Evolutionary conservation across 2,329 filamentous ascomycete species (phyloP).

Genomic region (Cytospora paraplurivora): DNA sequence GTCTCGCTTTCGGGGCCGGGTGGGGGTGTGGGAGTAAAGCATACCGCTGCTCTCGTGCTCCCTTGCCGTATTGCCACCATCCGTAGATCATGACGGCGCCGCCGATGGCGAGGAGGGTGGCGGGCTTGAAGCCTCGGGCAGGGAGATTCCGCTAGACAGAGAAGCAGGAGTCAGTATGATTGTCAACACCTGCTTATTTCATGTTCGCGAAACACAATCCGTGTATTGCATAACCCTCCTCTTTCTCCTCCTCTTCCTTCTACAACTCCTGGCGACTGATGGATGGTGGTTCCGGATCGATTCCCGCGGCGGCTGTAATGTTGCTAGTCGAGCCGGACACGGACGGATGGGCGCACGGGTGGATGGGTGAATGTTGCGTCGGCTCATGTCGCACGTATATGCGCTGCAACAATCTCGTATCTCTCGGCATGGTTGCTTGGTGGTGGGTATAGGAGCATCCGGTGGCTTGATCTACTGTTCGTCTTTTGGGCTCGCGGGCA

Average conservation of each 20-base stretch:
- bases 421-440: neutral
- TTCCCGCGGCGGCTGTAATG: neutral
- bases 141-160: constrained; percentile 79
- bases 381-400: neutral
- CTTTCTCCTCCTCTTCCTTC: no score
- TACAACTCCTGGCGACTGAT: no score
- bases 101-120: constrained; percentile 74
- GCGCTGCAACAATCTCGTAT: neutral
- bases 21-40: constrained; percentile 37
- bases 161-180: constrained; percentile 5
- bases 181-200: neutral
- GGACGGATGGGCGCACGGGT: neutral
- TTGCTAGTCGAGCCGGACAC: neutral
- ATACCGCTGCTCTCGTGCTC: constrained; percentile 90
- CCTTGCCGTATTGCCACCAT: constrained; percentile 82
- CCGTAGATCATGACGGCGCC: constrained; percentile 83
- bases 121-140: constrained; percentile 83
- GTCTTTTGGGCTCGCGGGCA: neutral
- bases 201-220: no score
- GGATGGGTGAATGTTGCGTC: neutral
- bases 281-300: no score
- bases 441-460: neutral
- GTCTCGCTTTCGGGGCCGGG: neutral
- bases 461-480: neutral
- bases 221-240: no score